Conservation (phyloP, 257 asterid genomes). For the Galeopsis tetrahit region DNA sequence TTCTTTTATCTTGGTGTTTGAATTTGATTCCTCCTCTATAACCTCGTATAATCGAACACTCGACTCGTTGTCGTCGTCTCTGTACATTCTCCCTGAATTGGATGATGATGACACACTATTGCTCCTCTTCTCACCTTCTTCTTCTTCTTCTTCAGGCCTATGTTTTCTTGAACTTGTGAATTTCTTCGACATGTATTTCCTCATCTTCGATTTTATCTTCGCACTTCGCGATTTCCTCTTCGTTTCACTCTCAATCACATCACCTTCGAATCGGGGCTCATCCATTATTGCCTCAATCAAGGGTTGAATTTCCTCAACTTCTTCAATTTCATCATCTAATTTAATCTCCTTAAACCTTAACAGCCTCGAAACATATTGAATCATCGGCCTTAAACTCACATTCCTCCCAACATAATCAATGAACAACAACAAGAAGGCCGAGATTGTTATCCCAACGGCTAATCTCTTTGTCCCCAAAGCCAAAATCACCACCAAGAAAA, state of each 20-base stretch:
- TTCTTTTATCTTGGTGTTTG: constrained; percentile 4
- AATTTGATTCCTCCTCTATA: constrained; percentile 20
- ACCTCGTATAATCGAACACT: constrained; percentile 21
- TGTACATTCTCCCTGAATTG: constrained; percentile 23
- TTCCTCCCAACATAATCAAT: constrained; percentile 53
- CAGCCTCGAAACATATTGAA: not conserved
- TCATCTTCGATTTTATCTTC: constrained; percentile 63
- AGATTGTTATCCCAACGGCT: constrained; percentile 66
- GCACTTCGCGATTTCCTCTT: constrained; percentile 48
- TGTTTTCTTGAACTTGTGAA: constrained; percentile 39
- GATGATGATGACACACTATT: constrained; percentile 17
- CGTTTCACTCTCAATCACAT: constrained; percentile 21
- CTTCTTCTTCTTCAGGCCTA: constrained; percentile 31
- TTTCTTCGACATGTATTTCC: constrained; percentile 54
- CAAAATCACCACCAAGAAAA: constrained; percentile 63
- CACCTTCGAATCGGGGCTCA: not conserved
- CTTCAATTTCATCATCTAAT: constrained; percentile 33
- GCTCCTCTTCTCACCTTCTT: constrained; percentile 6
- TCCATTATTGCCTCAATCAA: constrained; percentile 35
- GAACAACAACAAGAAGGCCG: constrained; percentile 60
- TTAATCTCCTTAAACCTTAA: constrained; percentile 24
- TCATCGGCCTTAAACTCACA: not conserved
- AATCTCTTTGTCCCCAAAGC: constrained; percentile 63
- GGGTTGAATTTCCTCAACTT: constrained; percentile 35
- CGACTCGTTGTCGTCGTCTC: constrained; percentile 25